Base-by-base conservation (phyloP, 352 stramenopile species). In the Phytophthora idaei region DNA sequence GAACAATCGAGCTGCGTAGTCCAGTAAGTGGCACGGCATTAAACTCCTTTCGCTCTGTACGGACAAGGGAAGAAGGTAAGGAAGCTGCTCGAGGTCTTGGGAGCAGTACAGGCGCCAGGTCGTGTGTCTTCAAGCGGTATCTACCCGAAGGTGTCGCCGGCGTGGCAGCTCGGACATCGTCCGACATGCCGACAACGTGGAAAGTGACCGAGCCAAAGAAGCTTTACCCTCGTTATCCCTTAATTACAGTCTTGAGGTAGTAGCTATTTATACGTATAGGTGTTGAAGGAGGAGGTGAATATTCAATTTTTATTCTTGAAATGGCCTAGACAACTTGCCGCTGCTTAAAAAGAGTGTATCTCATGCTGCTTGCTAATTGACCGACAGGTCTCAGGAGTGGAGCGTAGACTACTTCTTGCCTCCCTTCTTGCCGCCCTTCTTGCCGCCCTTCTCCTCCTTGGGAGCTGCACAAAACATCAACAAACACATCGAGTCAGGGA, bases 391-490 rank as follows among this genome's bases (percentile, higher is more conserved):
- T 49, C 15, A 25, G 42, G 31, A 21, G 4, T 1, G 25, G 31
- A 36, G 17, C 42, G 44, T n/a, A 17, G 7, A 3, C 68, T 81
- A 84, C 76, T 87, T 85, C 78, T 87, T 87, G 68, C 66, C 69
- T 50, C 76, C 71, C 63, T 86, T 86, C 70, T 86, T 86, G 64
- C 71, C 74, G 21, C 69, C 69, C 57, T 78, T 78, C 67, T 76
- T 79, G 44, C 46, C 68, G 6, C 56, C 62, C 51, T 74, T 73
- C 59, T 70, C 69, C 7, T 76, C 68, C 57, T 72, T 63, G 21
- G 68, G 64, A 60, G 66, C 72, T 79, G 58, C 41, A 57, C 25
- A 54, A 31, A 21, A 21, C 10, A 4, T 4, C 36, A 42, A n/a
- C 36, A 42, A 64, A 3, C 4, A n/a, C 12, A 45, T 57, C 17